phyloP scores from a whole-genome alignment of 2,329 filamentous ascomycete species.

The Xylariaceae sp. region DNA sequence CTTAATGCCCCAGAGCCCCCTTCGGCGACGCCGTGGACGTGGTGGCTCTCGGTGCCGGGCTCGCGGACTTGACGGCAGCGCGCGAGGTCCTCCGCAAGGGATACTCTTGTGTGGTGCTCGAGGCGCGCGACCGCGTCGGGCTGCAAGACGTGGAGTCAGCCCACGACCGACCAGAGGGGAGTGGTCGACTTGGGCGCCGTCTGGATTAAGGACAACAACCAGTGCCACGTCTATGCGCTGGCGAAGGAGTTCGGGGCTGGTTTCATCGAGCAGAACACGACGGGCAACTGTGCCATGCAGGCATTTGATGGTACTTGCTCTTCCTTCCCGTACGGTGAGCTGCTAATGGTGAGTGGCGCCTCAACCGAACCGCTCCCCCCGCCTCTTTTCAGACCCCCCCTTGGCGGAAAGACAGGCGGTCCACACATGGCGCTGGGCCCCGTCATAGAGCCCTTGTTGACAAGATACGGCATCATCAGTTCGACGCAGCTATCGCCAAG shows the following conservation, averaged over 20 bases:
- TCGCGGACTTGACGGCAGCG: constrained; percentile 31
- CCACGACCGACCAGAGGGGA: constrained; percentile 25
- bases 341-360: constrained; percentile 8
- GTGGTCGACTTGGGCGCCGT: constrained; percentile 46
- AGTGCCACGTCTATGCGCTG: constrained; percentile 36
- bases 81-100: constrained; percentile 26
- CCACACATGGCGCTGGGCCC: no score
- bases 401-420: no score
- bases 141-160: constrained; percentile 40
- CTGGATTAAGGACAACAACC: constrained; percentile 52
- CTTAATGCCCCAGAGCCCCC: no score
- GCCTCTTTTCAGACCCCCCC: no score
- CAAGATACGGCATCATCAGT: no score
- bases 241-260: constrained; percentile 33
- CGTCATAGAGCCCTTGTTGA: no score
- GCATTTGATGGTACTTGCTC: constrained; percentile 10
- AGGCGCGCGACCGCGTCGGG: constrained; percentile 43
- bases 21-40: constrained; percentile 13
- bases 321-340: constrained; percentile 12
- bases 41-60: constrained; percentile 38
- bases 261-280: constrained; percentile 39
- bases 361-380: no score
- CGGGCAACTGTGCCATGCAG: constrained; percentile 31
- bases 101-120: constrained; percentile 35
- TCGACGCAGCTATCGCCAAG: no score